These are phyloP conservation scores for Bifiguratus adelaidae DNA, from an alignment of 192 early-diverging fungal genomes.

Conservation along the genomic window DNA sequence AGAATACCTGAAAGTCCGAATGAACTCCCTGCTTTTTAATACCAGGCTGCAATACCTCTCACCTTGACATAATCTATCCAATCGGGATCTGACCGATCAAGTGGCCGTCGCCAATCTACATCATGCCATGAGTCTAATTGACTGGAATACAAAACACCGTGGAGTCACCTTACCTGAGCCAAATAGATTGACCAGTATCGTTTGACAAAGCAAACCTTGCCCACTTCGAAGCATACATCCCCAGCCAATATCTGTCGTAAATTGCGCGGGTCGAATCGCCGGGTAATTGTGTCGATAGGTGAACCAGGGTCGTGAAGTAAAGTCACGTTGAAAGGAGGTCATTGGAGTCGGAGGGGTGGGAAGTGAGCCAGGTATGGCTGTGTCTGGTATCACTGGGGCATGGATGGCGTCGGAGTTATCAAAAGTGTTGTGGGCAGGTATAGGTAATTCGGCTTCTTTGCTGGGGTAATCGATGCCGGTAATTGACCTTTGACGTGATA, in stretches of 20 bases:
- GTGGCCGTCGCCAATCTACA: conserved; percentile 35
- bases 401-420: too few species aligned
- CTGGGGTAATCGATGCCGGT: too few species aligned
- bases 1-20: too few species aligned
- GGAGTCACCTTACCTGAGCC: conserved; percentile 70
- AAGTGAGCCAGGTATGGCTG: background rate
- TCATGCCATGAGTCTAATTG: conserved; percentile 1
- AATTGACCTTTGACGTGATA: too few species aligned
- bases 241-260: conserved; percentile 86
- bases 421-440: too few species aligned
- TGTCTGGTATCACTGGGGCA: too few species aligned
- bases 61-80: conserved; percentile 35
- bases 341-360: conserved; percentile 20
- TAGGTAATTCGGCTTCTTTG: too few species aligned
- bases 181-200: conserved; percentile 62
- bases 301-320: conserved; percentile 78
- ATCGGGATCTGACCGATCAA: conserved; percentile 11
- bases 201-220: conserved; percentile 85
- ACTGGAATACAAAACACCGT: background rate
- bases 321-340: conserved; percentile 78
- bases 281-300: conserved; percentile 88
- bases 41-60: background rate
- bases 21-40: too few species aligned
- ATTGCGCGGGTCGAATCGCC: conserved; percentile 62
- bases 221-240: conserved; percentile 97